Percentiles rank a stretch among this genome's conserved stretches.
Evolutionary conservation across 805 yeast species (phyloP).

Genomic region (Candida verbasci): DNA sequence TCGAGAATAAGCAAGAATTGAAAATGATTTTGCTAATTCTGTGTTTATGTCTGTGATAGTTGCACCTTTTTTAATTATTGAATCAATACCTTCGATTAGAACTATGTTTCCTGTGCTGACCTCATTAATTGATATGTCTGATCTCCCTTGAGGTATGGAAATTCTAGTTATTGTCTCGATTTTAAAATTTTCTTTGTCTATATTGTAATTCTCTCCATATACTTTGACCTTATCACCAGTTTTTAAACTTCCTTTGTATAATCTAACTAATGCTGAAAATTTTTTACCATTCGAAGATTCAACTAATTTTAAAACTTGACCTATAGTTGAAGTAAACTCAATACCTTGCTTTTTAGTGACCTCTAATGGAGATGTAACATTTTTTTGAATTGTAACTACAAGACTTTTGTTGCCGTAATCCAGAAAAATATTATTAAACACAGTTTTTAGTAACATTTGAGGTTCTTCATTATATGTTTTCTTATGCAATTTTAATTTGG

Average conservation of each 20-base stretch:
- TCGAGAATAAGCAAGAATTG: constrained; percentile 40
- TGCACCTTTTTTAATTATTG: constrained; percentile 55
- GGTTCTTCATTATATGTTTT: constrained; percentile 49
- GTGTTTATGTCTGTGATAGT: constrained; percentile 35
- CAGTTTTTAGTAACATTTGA: constrained; percentile 50
- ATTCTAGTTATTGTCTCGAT: constrained; percentile 38
- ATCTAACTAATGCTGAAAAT: constrained; percentile 56
- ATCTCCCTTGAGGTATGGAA: constrained; percentile 66
- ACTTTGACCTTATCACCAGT: constrained; percentile 47
- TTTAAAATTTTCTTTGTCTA: constrained; percentile 51
- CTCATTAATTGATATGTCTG: constrained; percentile 48
- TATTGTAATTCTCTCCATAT: constrained; percentile 49
- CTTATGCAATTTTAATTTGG: constrained; percentile 42
- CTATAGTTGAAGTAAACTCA: constrained; percentile 9
- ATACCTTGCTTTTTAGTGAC: constrained; percentile 7
- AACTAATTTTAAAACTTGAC: constrained; percentile 46
- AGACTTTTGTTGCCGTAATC: constrained; percentile 38
- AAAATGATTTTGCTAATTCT: constrained; percentile 21
- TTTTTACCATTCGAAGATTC: constrained; percentile 50
- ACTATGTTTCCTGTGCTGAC: constrained; percentile 68
- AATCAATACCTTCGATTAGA: constrained; percentile 56
- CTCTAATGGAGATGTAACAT: constrained; percentile 23
- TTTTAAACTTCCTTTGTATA: constrained; percentile 56
- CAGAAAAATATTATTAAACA: constrained; percentile 49
- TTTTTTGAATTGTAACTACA: constrained; percentile 40